Conservation (phyloP, 23 red algal genomes). For the Gracilaria gracilis region DNA sequence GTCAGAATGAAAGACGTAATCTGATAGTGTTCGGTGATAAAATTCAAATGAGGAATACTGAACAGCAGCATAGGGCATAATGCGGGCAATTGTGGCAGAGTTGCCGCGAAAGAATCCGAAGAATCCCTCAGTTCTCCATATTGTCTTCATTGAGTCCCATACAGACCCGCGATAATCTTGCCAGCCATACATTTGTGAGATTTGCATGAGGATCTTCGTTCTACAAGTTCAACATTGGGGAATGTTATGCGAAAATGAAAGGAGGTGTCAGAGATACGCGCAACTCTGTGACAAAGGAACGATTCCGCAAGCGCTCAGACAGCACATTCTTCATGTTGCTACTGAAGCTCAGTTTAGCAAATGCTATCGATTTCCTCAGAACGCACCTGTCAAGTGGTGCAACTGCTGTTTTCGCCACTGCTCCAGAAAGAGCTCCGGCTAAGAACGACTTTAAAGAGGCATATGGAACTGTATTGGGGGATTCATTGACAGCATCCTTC, state of each 20-base stretch:
- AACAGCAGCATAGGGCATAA: slow-evolving; percentile 93
- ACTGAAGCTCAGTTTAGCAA: background rate
- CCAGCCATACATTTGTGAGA: slow-evolving; percentile 82
- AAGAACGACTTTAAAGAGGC: slow-evolving; percentile 70
- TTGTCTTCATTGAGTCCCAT: slow-evolving; percentile 57
- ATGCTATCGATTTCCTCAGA: background rate
- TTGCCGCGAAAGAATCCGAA: slow-evolving; percentile 92
- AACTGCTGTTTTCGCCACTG: slow-evolving; percentile 89
- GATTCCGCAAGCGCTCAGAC: background rate
- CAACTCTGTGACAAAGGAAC: background rate
- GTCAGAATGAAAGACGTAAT: slow-evolving; percentile 70
- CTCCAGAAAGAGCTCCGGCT: slow-evolving; percentile 86
- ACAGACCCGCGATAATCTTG: slow-evolving; percentile 61
- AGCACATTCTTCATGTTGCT: background rate
- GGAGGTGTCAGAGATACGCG: slow-evolving; percentile 1
- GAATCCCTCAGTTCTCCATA: slow-evolving; percentile 76
- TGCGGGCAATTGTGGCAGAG: slow-evolving; percentile 83
- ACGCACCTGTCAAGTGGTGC: slow-evolving; percentile 87
- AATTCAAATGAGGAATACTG: slow-evolving; percentile 92
- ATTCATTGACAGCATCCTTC: background rate
- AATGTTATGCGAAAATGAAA: background rate
- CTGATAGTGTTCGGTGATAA: slow-evolving; percentile 74
- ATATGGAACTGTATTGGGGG: slow-evolving; percentile 45
- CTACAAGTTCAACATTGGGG: background rate
- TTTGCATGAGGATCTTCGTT: slow-evolving; percentile 95